These are phyloP conservation scores for Entomortierella beljakovae DNA, from an alignment of 192 early-diverging fungal species.

Conservation along the genomic window DNA sequence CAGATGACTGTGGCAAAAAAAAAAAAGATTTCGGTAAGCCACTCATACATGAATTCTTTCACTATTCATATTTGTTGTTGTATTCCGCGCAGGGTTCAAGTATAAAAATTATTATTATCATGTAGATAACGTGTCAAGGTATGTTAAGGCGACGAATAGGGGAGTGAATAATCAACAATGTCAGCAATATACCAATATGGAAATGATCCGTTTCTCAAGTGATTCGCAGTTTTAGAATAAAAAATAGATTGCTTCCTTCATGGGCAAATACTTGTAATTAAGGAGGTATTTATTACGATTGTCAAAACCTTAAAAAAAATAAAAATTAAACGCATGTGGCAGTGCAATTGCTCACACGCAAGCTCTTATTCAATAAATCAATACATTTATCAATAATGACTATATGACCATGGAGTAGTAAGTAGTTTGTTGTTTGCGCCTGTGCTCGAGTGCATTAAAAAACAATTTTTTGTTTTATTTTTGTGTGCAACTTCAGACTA, in stretches of 20 bases:
- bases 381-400: background rate
- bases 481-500: background rate
- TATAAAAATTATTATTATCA: too few species aligned
- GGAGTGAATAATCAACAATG: too few species aligned
- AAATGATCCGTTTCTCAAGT: conserved; percentile 9
- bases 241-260: background rate
- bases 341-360: conserved; percentile 13
- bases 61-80: too few species aligned
- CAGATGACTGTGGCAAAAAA: too few species aligned
- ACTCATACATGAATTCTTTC: too few species aligned
- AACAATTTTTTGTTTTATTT: background rate
- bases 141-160: too few species aligned
- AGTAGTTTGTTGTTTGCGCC: background rate
- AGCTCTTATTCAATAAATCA: background rate
- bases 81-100: too few species aligned
- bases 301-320: background rate
- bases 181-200: conserved; percentile 8
- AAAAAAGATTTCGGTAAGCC: too few species aligned
- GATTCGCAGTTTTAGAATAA: background rate
- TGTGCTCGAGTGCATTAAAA: background rate
- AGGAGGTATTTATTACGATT: background rate
- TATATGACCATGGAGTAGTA: background rate
- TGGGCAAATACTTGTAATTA: background rate
- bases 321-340: conserved; percentile 25
- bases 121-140: too few species aligned